A percentile compares a stretch with the other conserved stretches of the same genome.
phyloP scores from a whole-genome alignment of 2,329 filamentous ascomycete species.

The Hypomyces perniciosus region DNA sequence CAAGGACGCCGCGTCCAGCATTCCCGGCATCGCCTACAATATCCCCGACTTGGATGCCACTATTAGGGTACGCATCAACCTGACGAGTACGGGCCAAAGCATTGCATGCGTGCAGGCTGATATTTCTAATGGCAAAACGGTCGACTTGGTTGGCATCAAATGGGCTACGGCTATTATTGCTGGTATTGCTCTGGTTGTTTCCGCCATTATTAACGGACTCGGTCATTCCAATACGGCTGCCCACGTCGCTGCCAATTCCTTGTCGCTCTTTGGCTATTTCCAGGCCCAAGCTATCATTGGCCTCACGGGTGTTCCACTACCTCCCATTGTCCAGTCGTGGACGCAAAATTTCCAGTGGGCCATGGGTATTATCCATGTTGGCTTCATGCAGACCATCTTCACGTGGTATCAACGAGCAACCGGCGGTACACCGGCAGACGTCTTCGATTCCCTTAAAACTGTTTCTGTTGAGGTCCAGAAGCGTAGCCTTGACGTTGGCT shows the following conservation, averaged over 20 bases:
- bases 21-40: conserved; percentile 79
- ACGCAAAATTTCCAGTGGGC: conserved; percentile 97
- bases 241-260: conserved; percentile 83
- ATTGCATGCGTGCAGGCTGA: conserved; percentile 82
- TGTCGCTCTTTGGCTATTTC: conserved; percentile 89
- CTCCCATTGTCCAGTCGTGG: conserved; percentile 84
- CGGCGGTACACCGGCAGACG: conserved; percentile 73
- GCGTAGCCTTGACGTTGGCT: conserved; percentile 36
- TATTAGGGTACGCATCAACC: conserved; percentile 74
- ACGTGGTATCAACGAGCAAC: conserved; percentile 95
- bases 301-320: conserved; percentile 71
- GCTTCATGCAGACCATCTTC: conserved; percentile 77
- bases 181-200: conserved; percentile 73
- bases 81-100: conserved; percentile 50
- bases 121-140: conserved; percentile 85
- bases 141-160: conserved; percentile 78
- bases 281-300: conserved; percentile 88
- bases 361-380: conserved; percentile 84
- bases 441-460: conserved; percentile 65
- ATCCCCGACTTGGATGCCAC: conserved; percentile 87
- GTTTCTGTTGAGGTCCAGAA: conserved; percentile 80
- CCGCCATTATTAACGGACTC: conserved; percentile 79
- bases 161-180: conserved; percentile 86
- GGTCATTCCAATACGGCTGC: conserved; percentile 93
- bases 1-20: conserved; percentile 48